A percentile compares a stretch with the other conserved stretches of the same genome.
phyloP scores from a whole-genome alignment of 2,329 filamentous ascomycete genomes.

The Xylaria multiplex region DNA sequence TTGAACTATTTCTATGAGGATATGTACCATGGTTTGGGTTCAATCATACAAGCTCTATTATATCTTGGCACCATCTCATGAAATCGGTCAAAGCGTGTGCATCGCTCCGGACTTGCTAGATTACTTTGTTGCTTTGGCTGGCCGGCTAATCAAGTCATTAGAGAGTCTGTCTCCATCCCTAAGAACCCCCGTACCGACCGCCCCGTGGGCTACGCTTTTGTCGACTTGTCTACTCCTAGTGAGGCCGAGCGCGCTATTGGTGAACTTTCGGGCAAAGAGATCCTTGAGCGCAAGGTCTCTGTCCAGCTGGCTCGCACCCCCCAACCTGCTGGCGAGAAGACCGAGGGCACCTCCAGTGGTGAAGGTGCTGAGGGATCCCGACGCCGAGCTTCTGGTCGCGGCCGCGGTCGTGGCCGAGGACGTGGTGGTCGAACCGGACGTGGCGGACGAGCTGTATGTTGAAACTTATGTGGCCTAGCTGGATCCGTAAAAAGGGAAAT shows the following conservation, averaged over 20 bases:
- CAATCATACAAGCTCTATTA: background rate
- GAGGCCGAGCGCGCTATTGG: conserved; percentile 96
- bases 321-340: conserved; percentile 82
- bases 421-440: conserved; percentile 75
- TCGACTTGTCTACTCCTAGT: conserved; percentile 92
- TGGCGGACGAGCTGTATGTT: conserved; percentile 64
- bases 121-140: background rate
- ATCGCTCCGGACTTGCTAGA: background rate
- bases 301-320: conserved; percentile 99
- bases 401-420: conserved; percentile 72
- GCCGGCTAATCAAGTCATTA: conserved; percentile 53
- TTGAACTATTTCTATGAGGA: background rate
- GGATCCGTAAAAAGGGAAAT: conserved; percentile 35
- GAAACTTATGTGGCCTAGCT: conserved; percentile 1
- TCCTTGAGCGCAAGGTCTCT: conserved; percentile 98
- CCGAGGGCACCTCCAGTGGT: conserved; percentile 74
- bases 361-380: conserved; percentile 77
- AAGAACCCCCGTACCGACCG: conserved; percentile 99
- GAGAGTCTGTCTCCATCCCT: conserved; percentile 98
- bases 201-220: conserved; percentile 98
- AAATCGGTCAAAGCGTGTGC: background rate
- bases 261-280: conserved; percentile 96
- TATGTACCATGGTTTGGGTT: background rate
- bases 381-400: conserved; percentile 70
- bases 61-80: background rate